Conservation (phyloP, 352 stramenopile genomes). For the Globisporangium megalacanthum region DNA sequence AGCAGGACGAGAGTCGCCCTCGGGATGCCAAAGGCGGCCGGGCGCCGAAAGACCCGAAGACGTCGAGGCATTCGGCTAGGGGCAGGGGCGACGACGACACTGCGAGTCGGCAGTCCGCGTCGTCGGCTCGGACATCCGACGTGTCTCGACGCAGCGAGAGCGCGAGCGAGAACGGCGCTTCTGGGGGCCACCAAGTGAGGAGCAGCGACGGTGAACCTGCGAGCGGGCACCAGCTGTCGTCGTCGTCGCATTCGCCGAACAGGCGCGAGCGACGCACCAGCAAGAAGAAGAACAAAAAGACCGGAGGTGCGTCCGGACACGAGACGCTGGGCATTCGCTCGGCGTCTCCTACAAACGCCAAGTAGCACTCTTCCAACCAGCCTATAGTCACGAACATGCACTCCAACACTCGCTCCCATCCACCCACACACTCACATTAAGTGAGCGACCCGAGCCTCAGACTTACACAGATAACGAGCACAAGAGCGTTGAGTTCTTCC, state of each 20-base stretch:
- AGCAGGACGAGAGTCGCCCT: slow-evolving; percentile 22
- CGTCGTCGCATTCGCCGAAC: not conserved
- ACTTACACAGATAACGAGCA: too few relatives aligned
- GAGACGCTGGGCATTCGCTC: not conserved
- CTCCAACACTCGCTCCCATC: not conserved
- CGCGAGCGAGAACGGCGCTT: not conserved
- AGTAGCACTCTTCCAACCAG: slow-evolving; percentile 1
- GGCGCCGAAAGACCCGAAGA: slow-evolving; percentile 12
- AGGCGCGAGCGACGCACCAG: slow-evolving; percentile 13
- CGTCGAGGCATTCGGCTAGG: slow-evolving; percentile 5
- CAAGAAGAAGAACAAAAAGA: slow-evolving; percentile 18
- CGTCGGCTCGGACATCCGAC: not conserved
- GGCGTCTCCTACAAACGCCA: slow-evolving; percentile 6
- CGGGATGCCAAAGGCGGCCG: slow-evolving; percentile 20
- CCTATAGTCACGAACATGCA: not conserved
- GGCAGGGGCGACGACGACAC: not conserved
- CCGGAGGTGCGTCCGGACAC: not conserved
- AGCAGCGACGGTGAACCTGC: slow-evolving; percentile 6
- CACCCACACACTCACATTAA: too few relatives aligned
- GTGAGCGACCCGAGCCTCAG: too few relatives aligned
- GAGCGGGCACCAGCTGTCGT: not conserved
- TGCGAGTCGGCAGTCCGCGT: slow-evolving; percentile 13
- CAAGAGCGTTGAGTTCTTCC: not conserved
- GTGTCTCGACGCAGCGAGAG: not conserved
- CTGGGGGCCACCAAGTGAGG: slow-evolving; percentile 5